Conservation (phyloP, 2,329 filamentous ascomycete genomes). For the Periconia macrospinosa region DNA sequence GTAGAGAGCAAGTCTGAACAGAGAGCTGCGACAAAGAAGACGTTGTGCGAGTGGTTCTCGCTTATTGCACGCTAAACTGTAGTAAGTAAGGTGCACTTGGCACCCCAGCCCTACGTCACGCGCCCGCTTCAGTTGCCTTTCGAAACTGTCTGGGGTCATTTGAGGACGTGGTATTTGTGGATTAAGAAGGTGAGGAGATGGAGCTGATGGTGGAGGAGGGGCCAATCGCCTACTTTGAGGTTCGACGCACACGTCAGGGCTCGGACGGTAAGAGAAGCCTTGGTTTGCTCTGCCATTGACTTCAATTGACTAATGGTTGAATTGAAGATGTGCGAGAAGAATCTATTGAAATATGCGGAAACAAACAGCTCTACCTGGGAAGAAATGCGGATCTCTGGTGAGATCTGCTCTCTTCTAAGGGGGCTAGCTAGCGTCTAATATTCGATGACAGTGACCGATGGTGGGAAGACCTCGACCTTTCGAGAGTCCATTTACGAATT, state of each 20-base stretch:
- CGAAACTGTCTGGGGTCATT: not conserved
- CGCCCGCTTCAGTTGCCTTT: not conserved
- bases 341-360: slow-evolving; percentile 34
- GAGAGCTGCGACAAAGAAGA: slow-evolving; percentile 2
- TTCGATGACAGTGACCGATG: slow-evolving; percentile 24
- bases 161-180: not conserved
- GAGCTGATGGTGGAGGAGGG: not conserved
- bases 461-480: slow-evolving; percentile 43
- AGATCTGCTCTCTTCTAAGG: slow-evolving; percentile 11
- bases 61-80: slow-evolving; percentile 3
- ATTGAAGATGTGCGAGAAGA: slow-evolving; percentile 22
- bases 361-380: slow-evolving; percentile 41
- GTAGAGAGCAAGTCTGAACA: slow-evolving; percentile 32
- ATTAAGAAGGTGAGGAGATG: not conserved
- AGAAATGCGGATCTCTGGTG: slow-evolving; percentile 37
- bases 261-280: not conserved
- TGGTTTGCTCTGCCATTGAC: not conserved
- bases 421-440: slow-evolving; percentile 16
- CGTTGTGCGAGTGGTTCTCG: slow-evolving; percentile 4
- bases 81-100: slow-evolving; percentile 5
- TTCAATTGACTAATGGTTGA: slow-evolving; percentile 17
- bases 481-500: slow-evolving; percentile 50
- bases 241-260: not conserved
- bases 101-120: not conserved
- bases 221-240: slow-evolving; percentile 1